phyloP scores from a whole-genome alignment of 2,329 filamentous ascomycete species.

The Iodosphaeria phyllophila region DNA sequence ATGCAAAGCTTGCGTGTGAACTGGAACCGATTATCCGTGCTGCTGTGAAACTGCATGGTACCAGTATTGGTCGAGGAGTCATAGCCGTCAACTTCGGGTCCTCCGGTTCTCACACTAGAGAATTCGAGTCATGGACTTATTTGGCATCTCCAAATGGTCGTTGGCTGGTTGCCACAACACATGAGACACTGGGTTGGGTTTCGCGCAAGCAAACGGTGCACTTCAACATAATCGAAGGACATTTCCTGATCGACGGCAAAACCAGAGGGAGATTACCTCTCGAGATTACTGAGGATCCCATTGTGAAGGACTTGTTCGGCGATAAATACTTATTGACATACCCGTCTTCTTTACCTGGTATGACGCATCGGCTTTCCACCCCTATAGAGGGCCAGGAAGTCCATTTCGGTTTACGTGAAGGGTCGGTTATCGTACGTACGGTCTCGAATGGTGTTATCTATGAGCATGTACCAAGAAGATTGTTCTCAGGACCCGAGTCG shows the following conservation, averaged over 20 bases:
- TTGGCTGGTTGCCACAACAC: constrained; percentile 14
- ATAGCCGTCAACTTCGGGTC: too few relatives aligned
- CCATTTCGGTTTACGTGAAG: constrained; percentile 32
- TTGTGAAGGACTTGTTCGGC: constrained; percentile 32
- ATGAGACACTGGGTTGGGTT: too few relatives aligned
- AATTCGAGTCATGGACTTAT: too few relatives aligned
- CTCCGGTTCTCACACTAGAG: too few relatives aligned
- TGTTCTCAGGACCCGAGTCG: constrained; percentile 8
- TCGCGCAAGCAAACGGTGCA: constrained; percentile 11
- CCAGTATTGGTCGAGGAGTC: constrained; percentile 14
- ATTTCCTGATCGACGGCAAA: constrained; percentile 17
- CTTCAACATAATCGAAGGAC: constrained; percentile 16
- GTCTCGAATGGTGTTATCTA: constrained; percentile 6
- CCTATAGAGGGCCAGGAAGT: constrained; percentile 21
- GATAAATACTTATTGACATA: constrained; percentile 28
- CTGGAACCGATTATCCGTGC: constrained; percentile 15
- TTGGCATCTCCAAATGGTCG: constrained; percentile 3
- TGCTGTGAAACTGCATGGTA: constrained; percentile 6
- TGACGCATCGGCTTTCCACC: constrained; percentile 24
- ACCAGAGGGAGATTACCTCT: constrained; percentile 27
- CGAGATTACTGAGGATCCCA: constrained; percentile 22
- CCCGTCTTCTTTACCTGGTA: constrained; percentile 30
- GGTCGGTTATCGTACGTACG: constrained; percentile 24
- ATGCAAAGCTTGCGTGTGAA: constrained; percentile 22
- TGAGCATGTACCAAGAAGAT: constrained; percentile 15